Evolutionary conservation across 148 eudicot species (phyloP).

Genomic region (Diospyros kaki): DNA sequence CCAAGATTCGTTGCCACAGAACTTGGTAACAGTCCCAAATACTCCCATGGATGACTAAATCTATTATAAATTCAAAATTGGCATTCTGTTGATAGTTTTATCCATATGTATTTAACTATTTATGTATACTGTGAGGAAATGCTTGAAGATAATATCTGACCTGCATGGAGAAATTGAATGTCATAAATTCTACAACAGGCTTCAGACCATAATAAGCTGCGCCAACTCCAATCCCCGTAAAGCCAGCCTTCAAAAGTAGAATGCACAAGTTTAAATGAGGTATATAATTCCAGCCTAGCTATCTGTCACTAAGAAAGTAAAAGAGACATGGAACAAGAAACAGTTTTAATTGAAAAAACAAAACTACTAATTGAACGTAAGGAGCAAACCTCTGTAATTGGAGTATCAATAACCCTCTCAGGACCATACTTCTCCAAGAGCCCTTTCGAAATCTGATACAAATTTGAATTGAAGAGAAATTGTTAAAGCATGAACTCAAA

Average conservation of each 20-base stretch:
- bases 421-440: conserved; percentile 69
- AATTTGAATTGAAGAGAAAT: neutral
- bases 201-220: conserved; percentile 83
- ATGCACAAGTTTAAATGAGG: neutral
- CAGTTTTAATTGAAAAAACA: neutral
- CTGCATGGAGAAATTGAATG: conserved; percentile 99
- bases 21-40: too few species aligned
- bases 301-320: neutral
- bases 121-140: neutral
- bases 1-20: too few species aligned
- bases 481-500: neutral
- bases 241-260: conserved; percentile 69
- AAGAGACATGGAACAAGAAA: neutral
- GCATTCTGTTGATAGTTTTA: neutral
- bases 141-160: conserved; percentile 25
- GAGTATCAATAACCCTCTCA: conserved; percentile 64
- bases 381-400: conserved; percentile 55
- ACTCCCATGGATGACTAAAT: neutral
- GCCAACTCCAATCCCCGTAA: conserved; percentile 99
- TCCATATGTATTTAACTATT: neutral
- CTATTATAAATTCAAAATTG: neutral
- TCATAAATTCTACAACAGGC: conserved; percentile 95
- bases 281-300: neutral
- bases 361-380: neutral
- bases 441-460: conserved; percentile 56